phyloP scores from a whole-genome alignment of 192 early-diverging fungal species.

The Glomus cerebriforme region DNA sequence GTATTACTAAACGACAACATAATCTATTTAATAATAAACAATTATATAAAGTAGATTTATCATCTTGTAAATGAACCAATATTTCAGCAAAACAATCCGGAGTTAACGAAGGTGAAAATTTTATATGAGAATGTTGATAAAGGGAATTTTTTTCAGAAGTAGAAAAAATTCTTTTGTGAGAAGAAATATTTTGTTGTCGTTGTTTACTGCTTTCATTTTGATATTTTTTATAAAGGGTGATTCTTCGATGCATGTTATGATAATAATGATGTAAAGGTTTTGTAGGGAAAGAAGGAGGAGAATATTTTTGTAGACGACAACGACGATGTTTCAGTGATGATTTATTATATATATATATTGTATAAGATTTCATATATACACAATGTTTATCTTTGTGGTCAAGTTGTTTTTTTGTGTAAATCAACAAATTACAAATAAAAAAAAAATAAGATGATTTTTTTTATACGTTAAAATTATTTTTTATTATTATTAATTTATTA shows the following conservation, averaged over 20 bases:
- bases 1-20: neutral
- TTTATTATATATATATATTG: neutral
- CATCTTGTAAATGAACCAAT: neutral
- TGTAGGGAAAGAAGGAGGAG: neutral
- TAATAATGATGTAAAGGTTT: neutral
- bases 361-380: neutral
- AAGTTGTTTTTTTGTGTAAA: neutral
- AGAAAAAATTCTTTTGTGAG: neutral
- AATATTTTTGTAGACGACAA: neutral
- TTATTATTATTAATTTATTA: too few relatives aligned
- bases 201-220: neutral
- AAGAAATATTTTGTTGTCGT: neutral
- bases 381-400: neutral
- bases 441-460: too few relatives aligned
- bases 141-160: neutral
- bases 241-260: neutral
- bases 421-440: neutral
- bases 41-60: neutral
- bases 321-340: neutral
- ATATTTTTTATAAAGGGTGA: neutral
- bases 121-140: neutral
- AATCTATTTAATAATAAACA: neutral
- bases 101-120: neutral
- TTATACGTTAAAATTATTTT: too few relatives aligned
- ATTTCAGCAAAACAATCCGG: neutral